These are phyloP conservation scores for Cladorrhinum sp. DNA, from an alignment of 2,329 filamentous ascomycete species.

Conservation along the genomic window DNA sequence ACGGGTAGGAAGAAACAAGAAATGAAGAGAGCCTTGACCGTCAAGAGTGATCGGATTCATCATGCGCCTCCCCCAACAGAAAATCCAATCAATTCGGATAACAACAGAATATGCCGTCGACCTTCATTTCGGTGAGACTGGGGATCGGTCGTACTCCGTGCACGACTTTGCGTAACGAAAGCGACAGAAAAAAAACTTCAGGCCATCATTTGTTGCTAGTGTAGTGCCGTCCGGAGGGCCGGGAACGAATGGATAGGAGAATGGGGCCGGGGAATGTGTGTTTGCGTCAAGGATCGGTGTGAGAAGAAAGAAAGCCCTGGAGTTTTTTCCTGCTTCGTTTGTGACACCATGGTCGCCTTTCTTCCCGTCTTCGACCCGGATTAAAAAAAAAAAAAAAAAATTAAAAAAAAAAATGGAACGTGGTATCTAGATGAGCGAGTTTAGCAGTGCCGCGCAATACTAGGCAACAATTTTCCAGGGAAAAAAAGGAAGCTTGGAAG, in stretches of 20 bases:
- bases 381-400: background rate
- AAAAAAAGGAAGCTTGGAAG: background rate
- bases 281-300: background rate
- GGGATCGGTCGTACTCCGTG: background rate
- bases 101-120: background rate
- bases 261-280: background rate
- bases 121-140: background rate
- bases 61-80: slow-evolving; percentile 3
- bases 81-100: background rate
- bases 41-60: background rate
- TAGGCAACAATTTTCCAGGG: background rate
- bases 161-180: background rate
- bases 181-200: background rate
- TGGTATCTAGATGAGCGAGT: slow-evolving; percentile 1
- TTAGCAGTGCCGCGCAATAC: background rate
- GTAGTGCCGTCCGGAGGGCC: background rate
- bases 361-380: background rate
- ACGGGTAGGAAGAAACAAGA: background rate
- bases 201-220: background rate
- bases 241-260: background rate
- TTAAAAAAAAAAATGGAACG: background rate
- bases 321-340: background rate
- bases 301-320: background rate
- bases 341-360: background rate
- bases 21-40: background rate